Percentiles rank a stretch among this genome's conserved stretches.
Conservation (phyloP, 176 grass and related monocot species). For the Raddia distichophylla region DNA sequence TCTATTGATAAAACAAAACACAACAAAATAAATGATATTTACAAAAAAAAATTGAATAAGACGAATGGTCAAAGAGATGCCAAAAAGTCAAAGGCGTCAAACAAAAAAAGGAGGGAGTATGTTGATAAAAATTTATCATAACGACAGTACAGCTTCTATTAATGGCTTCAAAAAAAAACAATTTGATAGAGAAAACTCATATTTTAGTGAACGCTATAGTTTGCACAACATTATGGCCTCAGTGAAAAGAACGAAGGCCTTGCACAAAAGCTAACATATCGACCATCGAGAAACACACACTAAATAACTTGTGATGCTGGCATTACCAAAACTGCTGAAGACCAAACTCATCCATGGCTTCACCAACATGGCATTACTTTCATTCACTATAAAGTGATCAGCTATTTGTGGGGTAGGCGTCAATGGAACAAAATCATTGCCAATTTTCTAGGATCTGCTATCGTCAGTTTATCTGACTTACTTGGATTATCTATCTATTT, state of each 20-base stretch:
- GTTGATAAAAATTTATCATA: too few relatives aligned
- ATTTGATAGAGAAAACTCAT: background rate
- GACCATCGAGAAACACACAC: background rate
- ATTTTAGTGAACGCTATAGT: background rate
- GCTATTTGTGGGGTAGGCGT: background rate
- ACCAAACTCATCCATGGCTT: background rate
- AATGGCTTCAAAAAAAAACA: background rate
- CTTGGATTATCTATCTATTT: too few relatives aligned
- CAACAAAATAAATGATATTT: too few relatives aligned
- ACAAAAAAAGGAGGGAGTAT: too few relatives aligned
- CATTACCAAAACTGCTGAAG: background rate
- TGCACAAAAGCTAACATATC: background rate
- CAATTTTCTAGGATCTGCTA: background rate
- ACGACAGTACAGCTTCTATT: background rate
- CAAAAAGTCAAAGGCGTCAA: too few relatives aligned
- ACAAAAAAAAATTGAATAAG: too few relatives aligned
- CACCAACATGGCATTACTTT: background rate
- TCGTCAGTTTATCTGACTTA: too few relatives aligned
- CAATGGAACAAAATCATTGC: background rate
- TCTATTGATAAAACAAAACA: too few relatives aligned
- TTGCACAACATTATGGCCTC: background rate
- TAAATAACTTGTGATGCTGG: background rate
- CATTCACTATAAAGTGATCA: background rate
- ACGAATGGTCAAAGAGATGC: too few relatives aligned
- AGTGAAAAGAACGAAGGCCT: background rate